These are phyloP conservation scores for Aspergillus bridgeri DNA, from an alignment of 495 filamentous ascomycete species.

Conservation along the genomic window DNA sequence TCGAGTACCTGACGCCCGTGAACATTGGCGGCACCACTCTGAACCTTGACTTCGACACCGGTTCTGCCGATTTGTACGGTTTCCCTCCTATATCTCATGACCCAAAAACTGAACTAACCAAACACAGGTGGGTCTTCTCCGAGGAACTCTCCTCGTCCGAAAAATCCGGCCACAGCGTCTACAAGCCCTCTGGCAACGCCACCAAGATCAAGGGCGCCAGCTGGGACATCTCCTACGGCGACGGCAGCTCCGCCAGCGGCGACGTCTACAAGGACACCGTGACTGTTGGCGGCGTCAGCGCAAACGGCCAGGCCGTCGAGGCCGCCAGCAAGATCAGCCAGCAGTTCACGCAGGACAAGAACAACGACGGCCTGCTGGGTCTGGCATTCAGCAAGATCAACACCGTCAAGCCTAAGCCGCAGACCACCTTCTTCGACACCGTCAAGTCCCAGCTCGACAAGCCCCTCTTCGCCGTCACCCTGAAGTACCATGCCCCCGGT, in stretches of 20 bases:
- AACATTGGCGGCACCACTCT: slow-evolving; percentile 59
- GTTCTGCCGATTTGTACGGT: slow-evolving; percentile 69
- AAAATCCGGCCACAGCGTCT: slow-evolving; percentile 58
- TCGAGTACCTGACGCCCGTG: slow-evolving; percentile 66
- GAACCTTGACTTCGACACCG: slow-evolving; percentile 72
- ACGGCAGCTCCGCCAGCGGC: slow-evolving; percentile 62
- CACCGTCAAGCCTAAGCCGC: slow-evolving; percentile 55
- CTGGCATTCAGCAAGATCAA: slow-evolving; percentile 70
- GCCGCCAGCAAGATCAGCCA: slow-evolving; percentile 58
- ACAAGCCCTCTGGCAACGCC: slow-evolving; percentile 52
- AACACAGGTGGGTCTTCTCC: slow-evolving; percentile 53
- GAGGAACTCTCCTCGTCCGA: slow-evolving; percentile 40
- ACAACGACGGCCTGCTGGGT: slow-evolving; percentile 69
- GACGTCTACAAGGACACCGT: slow-evolving; percentile 70
- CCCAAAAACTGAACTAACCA: slow-evolving; percentile 9
- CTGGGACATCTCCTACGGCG: slow-evolving; percentile 72
- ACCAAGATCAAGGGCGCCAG: slow-evolving; percentile 49
- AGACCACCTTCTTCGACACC: slow-evolving; percentile 74
- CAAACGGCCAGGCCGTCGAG: slow-evolving; percentile 65
- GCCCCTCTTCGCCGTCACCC: slow-evolving; percentile 66
- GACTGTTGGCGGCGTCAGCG: slow-evolving; percentile 60
- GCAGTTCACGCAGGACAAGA: slow-evolving; percentile 55
- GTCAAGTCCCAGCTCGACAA: slow-evolving; percentile 53
- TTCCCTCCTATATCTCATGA: not conserved
- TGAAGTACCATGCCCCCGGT: slow-evolving; percentile 63